A percentile compares a stretch with the other conserved stretches of the same genome.
Conservation (phyloP, 2,329 filamentous ascomycete genomes). For the Teratosphaeriaceae sp. region DNA sequence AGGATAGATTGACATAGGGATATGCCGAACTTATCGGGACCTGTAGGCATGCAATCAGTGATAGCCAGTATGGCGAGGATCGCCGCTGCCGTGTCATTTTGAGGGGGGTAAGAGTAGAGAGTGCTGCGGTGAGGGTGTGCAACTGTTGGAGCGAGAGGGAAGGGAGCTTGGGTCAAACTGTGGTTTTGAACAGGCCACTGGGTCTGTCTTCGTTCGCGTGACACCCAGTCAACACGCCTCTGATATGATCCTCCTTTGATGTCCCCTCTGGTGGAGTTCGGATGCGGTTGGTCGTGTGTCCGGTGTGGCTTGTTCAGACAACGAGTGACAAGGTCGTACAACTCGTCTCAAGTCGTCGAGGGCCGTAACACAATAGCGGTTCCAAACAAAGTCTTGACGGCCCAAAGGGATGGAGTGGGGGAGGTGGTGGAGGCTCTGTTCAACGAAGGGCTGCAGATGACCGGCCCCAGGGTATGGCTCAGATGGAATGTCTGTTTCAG, state of each 20-base stretch:
- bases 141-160: constrained; percentile 10
- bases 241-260: constrained; percentile 9
- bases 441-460: constrained; percentile 16
- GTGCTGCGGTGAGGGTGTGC: constrained; percentile 17
- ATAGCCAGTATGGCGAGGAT: constrained; percentile 15
- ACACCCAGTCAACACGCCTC: constrained; percentile 14
- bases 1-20: constrained; percentile 13
- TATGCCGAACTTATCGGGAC: constrained; percentile 18
- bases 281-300: constrained; percentile 3
- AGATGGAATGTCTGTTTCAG: constrained; percentile 21
- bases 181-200: constrained; percentile 17
- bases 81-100: constrained; percentile 13
- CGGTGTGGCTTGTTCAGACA: constrained; percentile 13
- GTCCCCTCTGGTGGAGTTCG: constrained; percentile 9
- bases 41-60: constrained; percentile 23
- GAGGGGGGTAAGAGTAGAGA: constrained; percentile 7
- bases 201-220: constrained; percentile 14
- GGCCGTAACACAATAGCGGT: background rate
- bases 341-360: constrained; percentile 11
- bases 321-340: constrained; percentile 14
- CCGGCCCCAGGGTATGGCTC: constrained; percentile 10
- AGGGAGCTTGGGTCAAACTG: constrained; percentile 16
- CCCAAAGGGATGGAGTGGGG: constrained; percentile 1
- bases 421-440: constrained; percentile 6
- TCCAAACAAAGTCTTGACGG: background rate